These are phyloP conservation scores for Lasiosphaeria hispida DNA, from an alignment of 495 filamentous ascomycete genomes.

Conservation along the genomic window DNA sequence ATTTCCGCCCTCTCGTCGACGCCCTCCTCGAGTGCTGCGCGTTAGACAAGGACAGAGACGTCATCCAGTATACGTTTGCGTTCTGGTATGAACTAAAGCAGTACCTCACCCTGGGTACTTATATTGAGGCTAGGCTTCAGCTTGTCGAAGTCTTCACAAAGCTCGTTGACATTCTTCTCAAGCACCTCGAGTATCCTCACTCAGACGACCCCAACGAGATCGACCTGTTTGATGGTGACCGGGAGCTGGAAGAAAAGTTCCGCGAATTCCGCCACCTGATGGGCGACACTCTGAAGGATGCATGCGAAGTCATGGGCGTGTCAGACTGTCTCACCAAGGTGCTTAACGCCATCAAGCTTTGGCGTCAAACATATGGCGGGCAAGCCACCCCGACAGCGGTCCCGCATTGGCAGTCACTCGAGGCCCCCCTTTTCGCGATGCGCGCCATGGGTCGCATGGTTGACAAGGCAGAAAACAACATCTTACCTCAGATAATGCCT, in stretches of 20 bases:
- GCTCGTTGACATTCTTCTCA: conserved; percentile 90
- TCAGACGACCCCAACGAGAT: conserved; percentile 67
- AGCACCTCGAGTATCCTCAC: conserved; percentile 85
- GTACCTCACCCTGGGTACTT: conserved; percentile 85
- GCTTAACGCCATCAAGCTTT: conserved; percentile 75
- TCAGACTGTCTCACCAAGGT: conserved; percentile 87
- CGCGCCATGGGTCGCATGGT: conserved; percentile 98
- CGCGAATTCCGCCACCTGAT: conserved; percentile 93
- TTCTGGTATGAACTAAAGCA: conserved; percentile 99
- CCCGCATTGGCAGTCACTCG: conserved; percentile 94
- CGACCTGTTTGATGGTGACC: conserved; percentile 92
- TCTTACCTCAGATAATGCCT: conserved; percentile 87
- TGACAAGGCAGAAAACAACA: conserved; percentile 75
- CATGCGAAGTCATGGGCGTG: conserved; percentile 91
- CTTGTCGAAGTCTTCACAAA: conserved; percentile 77
- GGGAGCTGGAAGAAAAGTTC: conserved; percentile 96
- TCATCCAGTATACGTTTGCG: conserved; percentile 84
- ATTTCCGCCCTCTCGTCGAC: conserved; percentile 86
- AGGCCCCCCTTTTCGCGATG: conserved; percentile 92
- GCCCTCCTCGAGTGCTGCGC: conserved; percentile 86
- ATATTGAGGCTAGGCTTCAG: conserved; percentile 72
- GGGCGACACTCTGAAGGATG: conserved; percentile 97
- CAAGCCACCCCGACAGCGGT: conserved; percentile 71
- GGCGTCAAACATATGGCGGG: conserved; percentile 78
- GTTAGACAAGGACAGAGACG: conserved; percentile 81